phyloP scores from a whole-genome alignment of 2,329 filamentous ascomycete species.

The Monosporascus cannonballus region DNA sequence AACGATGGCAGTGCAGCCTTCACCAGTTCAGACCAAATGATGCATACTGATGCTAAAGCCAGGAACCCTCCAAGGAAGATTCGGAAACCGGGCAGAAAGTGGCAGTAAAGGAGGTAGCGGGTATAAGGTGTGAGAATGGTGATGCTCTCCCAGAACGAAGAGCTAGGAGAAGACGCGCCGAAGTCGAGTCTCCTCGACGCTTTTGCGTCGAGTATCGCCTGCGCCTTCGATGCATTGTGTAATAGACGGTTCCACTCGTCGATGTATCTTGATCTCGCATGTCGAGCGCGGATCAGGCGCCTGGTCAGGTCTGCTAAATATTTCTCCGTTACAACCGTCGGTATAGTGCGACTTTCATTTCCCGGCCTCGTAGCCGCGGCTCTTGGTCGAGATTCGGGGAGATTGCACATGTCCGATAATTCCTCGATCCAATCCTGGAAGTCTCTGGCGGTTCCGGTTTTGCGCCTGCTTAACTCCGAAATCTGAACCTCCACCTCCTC shows the following conservation, averaged over 20 bases:
- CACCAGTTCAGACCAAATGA: slow-evolving; percentile 91
- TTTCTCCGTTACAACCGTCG: slow-evolving; percentile 83
- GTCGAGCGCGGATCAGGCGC: slow-evolving; percentile 72
- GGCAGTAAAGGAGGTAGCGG: slow-evolving; percentile 71
- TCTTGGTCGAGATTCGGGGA: slow-evolving; percentile 55
- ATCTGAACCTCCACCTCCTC: slow-evolving; percentile 81
- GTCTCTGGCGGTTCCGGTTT: slow-evolving; percentile 66
- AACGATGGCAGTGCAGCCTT: slow-evolving; percentile 73
- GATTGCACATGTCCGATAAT: slow-evolving; percentile 67
- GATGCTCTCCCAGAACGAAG: slow-evolving; percentile 46
- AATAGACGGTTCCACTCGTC: slow-evolving; percentile 82
- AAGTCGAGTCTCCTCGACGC: slow-evolving; percentile 78
- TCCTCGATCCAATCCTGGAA: slow-evolving; percentile 97
- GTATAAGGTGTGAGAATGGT: slow-evolving; percentile 72
- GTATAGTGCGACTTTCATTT: slow-evolving; percentile 47
- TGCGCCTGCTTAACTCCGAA: slow-evolving; percentile 69
- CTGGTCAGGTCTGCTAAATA: slow-evolving; percentile 88
- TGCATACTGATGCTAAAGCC: slow-evolving; percentile 68
- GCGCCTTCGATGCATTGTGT: slow-evolving; percentile 65
- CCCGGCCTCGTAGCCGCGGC: slow-evolving; percentile 33
- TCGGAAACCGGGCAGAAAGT: slow-evolving; percentile 63
- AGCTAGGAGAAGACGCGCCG: slow-evolving; percentile 49
- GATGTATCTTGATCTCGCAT: slow-evolving; percentile 75
- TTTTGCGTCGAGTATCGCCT: slow-evolving; percentile 77
- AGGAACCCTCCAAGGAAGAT: slow-evolving; percentile 62